Base-by-base conservation (phyloP, 371 early-diverging fungal species). In the Mucor irregularis region DNA sequence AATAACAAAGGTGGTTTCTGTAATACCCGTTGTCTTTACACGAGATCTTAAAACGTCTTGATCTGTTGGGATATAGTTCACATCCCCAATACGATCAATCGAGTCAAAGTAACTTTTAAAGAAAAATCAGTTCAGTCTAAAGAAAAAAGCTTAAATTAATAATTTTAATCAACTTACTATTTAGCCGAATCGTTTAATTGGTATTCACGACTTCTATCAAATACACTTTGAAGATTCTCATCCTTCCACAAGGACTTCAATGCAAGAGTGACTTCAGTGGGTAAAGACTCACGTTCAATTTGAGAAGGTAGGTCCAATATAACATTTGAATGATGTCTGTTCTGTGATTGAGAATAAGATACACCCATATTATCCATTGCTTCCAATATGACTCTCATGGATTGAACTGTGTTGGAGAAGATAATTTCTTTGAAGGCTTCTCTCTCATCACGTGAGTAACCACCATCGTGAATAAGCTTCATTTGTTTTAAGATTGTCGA, bases 401-500 rank as follows among this genome's bases (percentile, higher is more conserved):
- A 91, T 57, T 93, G 90, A 46, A 93, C 83, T 19, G 89, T 85
- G 71, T 97, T 97, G 42, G 87, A 81, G 67, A 90, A 93, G 54
- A 97, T 93, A 58, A 93, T 89, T 61, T 89, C 92, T 60, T 85
- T 89, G 76, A 90, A 95, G 25, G 92, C 84, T 52, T 87, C 87
- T 34, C 91, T 84, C 71, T 97, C 96, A 28, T 90, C 88, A 19
- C 71, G 66, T 49, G 87, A 84, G 74, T 92, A 97, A 6, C 97
- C 97, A 53, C 84, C 86, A 52, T 89, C 94, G 72, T 97, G 96
- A 56, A 97, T 94, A 21, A 96, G 80, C 70, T 91, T 90, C 95
- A 97, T 96, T 65, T 97, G 96, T 73, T 97, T 97, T 52, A 97
- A 77, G 53, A 97, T 92, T 26, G 97, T 97, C 38, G 91, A 90